Conservation (phyloP, 1,284 basidiomycete species). For the Boletellus sp. region DNA sequence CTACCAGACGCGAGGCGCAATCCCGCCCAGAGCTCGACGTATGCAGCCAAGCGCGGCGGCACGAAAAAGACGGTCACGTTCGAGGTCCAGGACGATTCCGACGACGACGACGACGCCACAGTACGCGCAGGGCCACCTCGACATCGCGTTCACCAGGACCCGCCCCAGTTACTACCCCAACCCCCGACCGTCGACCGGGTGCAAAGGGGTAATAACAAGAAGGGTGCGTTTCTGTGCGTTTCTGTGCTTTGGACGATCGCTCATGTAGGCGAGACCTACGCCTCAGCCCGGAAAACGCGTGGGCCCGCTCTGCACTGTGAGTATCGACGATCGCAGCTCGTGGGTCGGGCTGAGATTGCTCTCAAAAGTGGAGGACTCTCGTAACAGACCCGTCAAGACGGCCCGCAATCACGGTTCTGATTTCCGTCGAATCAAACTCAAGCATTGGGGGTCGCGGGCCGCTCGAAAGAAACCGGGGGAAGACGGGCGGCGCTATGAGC, state of each 20-base stretch:
- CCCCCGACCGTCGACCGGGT: not conserved
- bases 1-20: constrained; percentile 8
- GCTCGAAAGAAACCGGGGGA: constrained; percentile 3
- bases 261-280: not conserved
- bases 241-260: not conserved
- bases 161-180: not conserved
- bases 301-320: constrained; percentile 11
- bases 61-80: constrained; percentile 17
- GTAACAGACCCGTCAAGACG: constrained; percentile 9
- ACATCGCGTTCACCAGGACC: constrained; percentile 3
- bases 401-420: not conserved
- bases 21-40: not conserved
- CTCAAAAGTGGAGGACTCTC: constrained; percentile 8
- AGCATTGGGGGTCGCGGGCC: constrained; percentile 9
- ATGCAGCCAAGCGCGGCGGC: too few species aligned
- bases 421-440: constrained; percentile 1
- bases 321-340: not conserved
- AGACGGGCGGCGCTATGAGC: constrained; percentile 9
- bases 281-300: constrained; percentile 10
- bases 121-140: constrained; percentile 10
- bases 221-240: constrained; percentile 3
- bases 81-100: constrained; percentile 6
- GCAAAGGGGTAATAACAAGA: constrained; percentile 5
- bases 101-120: constrained; percentile 17
- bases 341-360: constrained; percentile 1